Conservation (phyloP, 2,329 filamentous ascomycete species). For the Penicillium fuscoglaucum region DNA sequence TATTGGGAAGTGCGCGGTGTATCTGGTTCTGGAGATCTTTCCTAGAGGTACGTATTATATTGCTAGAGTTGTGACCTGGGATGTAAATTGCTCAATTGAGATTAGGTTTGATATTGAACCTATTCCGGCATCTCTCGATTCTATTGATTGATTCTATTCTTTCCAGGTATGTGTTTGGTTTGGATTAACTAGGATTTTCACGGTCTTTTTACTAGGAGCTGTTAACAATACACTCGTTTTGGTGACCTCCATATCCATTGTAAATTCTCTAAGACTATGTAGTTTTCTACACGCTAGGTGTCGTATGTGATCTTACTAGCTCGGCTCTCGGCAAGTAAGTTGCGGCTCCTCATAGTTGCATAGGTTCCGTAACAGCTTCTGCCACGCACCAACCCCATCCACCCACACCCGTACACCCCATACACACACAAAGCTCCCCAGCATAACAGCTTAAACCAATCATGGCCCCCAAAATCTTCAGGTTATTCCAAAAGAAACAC, state of each 20-base stretch:
- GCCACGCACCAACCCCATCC: too few relatives aligned
- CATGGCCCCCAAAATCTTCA: too few relatives aligned
- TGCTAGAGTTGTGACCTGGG: background rate
- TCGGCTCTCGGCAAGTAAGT: too few relatives aligned
- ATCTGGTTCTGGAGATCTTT: background rate
- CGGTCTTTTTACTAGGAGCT: background rate
- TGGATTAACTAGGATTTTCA: background rate
- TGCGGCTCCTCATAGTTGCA: too few relatives aligned
- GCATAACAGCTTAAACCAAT: too few relatives aligned
- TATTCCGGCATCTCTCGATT: background rate
- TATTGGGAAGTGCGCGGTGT: conserved; percentile 1
- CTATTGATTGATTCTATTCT: background rate
- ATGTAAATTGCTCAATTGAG: background rate
- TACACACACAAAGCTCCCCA: too few relatives aligned
- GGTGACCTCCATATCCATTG: background rate
- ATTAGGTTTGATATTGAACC: conserved; percentile 8
- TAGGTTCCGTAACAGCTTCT: too few relatives aligned
- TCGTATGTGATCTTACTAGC: too few relatives aligned
- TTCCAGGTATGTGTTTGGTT: background rate
- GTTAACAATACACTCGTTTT: background rate
- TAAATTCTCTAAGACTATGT: too few relatives aligned
- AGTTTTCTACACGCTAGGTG: too few relatives aligned
- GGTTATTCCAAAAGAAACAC: too few relatives aligned
- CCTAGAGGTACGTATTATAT: conserved; percentile 5
- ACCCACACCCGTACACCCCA: too few relatives aligned